phyloP scores from a whole-genome alignment of 2,329 filamentous ascomycete species.

The Microcyclospora pomicola region DNA sequence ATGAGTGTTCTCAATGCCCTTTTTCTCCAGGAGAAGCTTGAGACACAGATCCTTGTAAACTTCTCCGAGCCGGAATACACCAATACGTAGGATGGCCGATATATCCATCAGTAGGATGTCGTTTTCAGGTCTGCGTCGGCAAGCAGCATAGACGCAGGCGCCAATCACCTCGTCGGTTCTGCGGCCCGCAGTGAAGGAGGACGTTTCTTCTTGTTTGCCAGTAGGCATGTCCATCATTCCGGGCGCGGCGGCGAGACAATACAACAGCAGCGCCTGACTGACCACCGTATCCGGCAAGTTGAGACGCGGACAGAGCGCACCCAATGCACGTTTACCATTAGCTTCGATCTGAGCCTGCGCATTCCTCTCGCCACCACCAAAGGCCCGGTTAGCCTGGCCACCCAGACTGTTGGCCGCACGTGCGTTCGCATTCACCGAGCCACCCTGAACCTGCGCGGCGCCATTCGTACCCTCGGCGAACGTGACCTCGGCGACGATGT shows the following conservation, averaged over 20 bases:
- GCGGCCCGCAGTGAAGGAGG: constrained; percentile 65
- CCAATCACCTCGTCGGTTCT: constrained; percentile 73
- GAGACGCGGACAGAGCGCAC: constrained; percentile 25
- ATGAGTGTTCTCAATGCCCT: constrained; percentile 37
- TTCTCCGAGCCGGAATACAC: constrained; percentile 83
- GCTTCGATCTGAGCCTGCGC: constrained; percentile 44
- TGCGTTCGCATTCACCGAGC: constrained; percentile 73
- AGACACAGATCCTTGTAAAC: constrained; percentile 75
- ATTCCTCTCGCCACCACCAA: constrained; percentile 31
- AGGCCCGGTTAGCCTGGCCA: constrained; percentile 30
- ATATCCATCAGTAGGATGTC: constrained; percentile 91
- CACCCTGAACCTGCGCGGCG: constrained; percentile 81
- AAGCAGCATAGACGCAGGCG: constrained; percentile 83
- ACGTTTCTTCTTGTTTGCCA: constrained; percentile 7
- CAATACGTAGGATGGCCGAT: constrained; percentile 69
- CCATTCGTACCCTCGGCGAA: constrained; percentile 82
- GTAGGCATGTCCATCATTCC: no score
- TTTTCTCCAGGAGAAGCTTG: constrained; percentile 43
- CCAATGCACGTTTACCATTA: constrained; percentile 30
- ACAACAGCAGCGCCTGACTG: constrained; percentile 29
- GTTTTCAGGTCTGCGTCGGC: constrained; percentile 63
- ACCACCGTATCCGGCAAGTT: constrained; percentile 24
- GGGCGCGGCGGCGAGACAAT: constrained; percentile 38
- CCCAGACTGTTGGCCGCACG: constrained; percentile 55
- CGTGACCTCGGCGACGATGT: constrained; percentile 82